Evolutionary conservation across 2,329 filamentous ascomycete species (phyloP), one percentile per base, ranked within the genome.

Genomic region (Claviceps capensis): DNA sequence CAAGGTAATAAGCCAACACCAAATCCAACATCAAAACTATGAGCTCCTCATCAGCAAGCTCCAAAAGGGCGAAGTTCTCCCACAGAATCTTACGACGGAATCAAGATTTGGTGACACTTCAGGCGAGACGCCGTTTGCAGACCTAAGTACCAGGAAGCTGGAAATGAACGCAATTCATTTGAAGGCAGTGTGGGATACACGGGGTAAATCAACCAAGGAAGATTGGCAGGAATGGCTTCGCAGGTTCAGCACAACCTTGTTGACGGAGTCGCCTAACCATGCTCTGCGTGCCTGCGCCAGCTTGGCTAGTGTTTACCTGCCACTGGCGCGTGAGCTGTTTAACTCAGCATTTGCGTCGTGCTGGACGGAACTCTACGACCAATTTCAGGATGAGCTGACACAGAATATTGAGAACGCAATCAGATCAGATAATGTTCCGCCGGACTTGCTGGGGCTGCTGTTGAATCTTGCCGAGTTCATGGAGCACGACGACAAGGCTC

Each of bases 141-240:
- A 97, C 58, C 85, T 94, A 45, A 82, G 84, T 1, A 87, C 86
- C 13, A 96, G 95, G 74, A 97, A 97, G 68, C 77, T 97, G 37
- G 89, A 95, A 55, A 91, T 97, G 67, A 99, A 98, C 59, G 89
- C 95, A 49, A 90, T 97, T 57, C 94, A 98, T 72, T 74, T 99
- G 22, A 96, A 97, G 68, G 85, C 86, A 57, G 93, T 94, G 0
- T 99, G 93, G 93, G 93, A 97, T 60, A 93, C 94, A 0, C 89
- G 85, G 54, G 89, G 94, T 55, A 96, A 96, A 64, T 96, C 91
- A 0, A 99, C 93, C 9, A 89, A 90, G 61, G 93, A 99, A 64
- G 93, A 99, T 68, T 99, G 93, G 93, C 88, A 95, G 61, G 93
- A 99, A 67, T 99, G 93, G 93, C 88, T 98, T 69, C 82, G 94